phyloP scores from a whole-genome alignment of 768 basidiomycete genomes.

The Hericium alpestre region DNA sequence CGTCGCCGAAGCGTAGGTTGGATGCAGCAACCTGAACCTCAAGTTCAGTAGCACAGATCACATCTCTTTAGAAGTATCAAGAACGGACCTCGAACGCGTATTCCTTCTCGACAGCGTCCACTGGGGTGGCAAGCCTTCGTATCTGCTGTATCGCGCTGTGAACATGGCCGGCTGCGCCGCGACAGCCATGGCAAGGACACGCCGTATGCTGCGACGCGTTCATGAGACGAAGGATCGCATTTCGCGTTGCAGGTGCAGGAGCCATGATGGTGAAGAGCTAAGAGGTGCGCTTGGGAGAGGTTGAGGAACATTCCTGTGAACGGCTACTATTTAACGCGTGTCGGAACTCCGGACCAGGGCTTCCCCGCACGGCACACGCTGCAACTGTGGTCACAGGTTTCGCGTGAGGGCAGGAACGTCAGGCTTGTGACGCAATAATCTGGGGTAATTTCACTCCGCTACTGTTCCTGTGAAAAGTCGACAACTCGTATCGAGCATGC shows the following conservation, averaged over 20 bases:
- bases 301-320: neutral
- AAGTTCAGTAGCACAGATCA: neutral
- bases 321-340: neutral
- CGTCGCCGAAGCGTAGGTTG: slow-evolving; percentile 82
- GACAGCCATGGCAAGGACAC: slow-evolving; percentile 74
- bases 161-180: slow-evolving; percentile 29
- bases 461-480: too few relatives aligned
- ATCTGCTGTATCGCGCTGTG: slow-evolving; percentile 47
- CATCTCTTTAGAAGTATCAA: too few relatives aligned
- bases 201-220: slow-evolving; percentile 59
- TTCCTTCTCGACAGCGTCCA: slow-evolving; percentile 64
- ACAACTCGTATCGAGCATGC: neutral
- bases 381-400: too few relatives aligned
- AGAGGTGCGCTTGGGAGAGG: slow-evolving; percentile 2
- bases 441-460: neutral
- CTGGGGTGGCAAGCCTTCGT: slow-evolving; percentile 69
- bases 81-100: slow-evolving; percentile 75
- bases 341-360: neutral
- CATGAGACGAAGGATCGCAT: slow-evolving; percentile 62
- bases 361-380: neutral
- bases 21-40: slow-evolving; percentile 63
- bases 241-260: slow-evolving; percentile 35
- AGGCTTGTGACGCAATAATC: neutral
- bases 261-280: slow-evolving; percentile 13
- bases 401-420: too few relatives aligned